A percentile compares a stretch with the other conserved stretches of the same genome.
Evolutionary conservation across 306 rosid genomes (phyloP).

Genomic region (Lagenaria siceraria): DNA sequence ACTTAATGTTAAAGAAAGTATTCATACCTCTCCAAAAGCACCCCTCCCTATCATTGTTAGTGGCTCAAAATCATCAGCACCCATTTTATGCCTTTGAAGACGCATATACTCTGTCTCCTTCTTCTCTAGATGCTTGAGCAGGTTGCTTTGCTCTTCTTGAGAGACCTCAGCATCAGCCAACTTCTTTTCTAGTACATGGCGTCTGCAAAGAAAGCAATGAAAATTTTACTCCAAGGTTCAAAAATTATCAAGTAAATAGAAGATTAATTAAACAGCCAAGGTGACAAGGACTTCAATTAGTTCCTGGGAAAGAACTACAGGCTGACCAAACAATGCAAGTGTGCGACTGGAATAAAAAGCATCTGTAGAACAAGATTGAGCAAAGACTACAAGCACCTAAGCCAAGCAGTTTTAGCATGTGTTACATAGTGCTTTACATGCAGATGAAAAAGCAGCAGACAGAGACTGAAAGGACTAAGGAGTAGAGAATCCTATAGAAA

Average conservation of each 20-base stretch:
- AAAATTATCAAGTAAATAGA: neutral
- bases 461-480: neutral
- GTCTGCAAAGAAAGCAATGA: slow-evolving; percentile 35
- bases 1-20: slow-evolving; percentile 11
- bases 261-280: neutral
- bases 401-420: neutral
- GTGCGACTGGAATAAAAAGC: neutral
- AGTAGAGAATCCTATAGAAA: neutral
- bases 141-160: slow-evolving; percentile 93
- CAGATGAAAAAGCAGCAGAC: neutral
- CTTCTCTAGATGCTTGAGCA: slow-evolving; percentile 87
- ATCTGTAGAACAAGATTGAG: neutral
- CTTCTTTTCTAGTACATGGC: slow-evolving; percentile 81
- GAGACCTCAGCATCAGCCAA: slow-evolving; percentile 97
- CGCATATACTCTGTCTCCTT: slow-evolving; percentile 99
- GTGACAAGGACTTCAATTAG: neutral
- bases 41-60: slow-evolving; percentile 98
- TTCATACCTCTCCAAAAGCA: slow-evolving; percentile 93
- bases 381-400: neutral
- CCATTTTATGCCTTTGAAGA: slow-evolving; percentile 99
- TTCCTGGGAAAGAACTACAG: neutral
- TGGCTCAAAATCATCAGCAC: slow-evolving; percentile 96
- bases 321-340: neutral
- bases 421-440: neutral
- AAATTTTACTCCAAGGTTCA: slow-evolving; percentile 1